phyloP scores from a whole-genome alignment of 139 green algal species.

The Trebouxia sp. region DNA sequence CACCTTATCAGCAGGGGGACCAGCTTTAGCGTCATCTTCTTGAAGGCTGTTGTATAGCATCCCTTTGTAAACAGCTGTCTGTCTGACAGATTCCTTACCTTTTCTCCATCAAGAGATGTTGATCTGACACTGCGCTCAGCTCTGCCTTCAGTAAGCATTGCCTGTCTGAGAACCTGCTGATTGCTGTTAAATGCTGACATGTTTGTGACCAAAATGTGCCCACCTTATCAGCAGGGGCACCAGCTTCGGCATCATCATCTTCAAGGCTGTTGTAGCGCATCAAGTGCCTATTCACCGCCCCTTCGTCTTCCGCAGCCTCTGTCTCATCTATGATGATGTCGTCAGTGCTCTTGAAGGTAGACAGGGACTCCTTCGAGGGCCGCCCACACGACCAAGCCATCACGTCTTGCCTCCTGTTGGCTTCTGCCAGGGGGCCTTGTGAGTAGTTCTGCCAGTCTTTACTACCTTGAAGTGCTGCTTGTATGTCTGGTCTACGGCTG shows the following conservation, averaged over 20 bases:
- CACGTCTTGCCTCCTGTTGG: constrained; percentile 8
- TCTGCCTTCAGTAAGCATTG: no score
- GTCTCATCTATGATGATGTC: constrained; percentile 24
- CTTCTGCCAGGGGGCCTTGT: background rate
- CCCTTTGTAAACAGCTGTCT: no score
- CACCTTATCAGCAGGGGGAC: no score
- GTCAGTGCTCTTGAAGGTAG: constrained; percentile 21
- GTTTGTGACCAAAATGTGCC: background rate
- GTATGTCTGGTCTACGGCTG: constrained; percentile 13
- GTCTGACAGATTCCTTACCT: no score
- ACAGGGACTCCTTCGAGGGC: constrained; percentile 16
- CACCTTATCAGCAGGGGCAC: background rate
- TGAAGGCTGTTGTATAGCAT: no score
- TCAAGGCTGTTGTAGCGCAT: constrained; percentile 6
- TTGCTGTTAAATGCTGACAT: no score
- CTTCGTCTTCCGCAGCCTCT: background rate
- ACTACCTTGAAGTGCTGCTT: background rate
- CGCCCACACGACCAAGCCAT: constrained; percentile 3
- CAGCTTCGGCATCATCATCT: background rate
- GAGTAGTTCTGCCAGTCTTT: background rate
- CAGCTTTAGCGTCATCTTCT: no score
- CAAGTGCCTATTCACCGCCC: background rate
- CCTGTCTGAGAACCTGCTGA: no score
- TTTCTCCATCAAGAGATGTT: no score
- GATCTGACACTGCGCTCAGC: no score